Base-by-base conservation (phyloP, 176 grass and related monocot species). In the Musa schizocarpa region DNA sequence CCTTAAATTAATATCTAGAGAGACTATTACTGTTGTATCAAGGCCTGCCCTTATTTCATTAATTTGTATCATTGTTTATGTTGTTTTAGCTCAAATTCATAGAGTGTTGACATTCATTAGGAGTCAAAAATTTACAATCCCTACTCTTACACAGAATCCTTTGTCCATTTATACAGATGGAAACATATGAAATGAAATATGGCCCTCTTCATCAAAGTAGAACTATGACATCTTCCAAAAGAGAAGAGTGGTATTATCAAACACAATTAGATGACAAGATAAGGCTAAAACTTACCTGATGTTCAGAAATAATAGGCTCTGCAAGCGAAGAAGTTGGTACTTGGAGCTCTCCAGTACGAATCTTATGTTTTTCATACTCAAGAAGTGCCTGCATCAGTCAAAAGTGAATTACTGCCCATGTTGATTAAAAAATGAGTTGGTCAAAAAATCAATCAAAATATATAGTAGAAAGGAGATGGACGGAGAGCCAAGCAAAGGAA, bases 331-430 rank as follows among this genome's bases (percentile, higher is more conserved):
- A 80, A 3, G 78, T 63, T 63, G 88, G 83, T 76, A 95, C 72
- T 87, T 92, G 89, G 81, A 99, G 86, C 74, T 99, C 86, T 22
- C 96, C 91, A n/a, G 81, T 95, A 67, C 63, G 88, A 51, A 99
- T 89, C 88, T 95, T 99, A 80, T 99, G 63, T 75, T 92, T 99
- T 86, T 99, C 96, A 52, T 95, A 99, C 61, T 95, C 91, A 76
- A 99, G 88, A 76, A 99, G 86, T 54, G 96, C 90, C 96, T 99
- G 66, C 14, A 81, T 79, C 65, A 56, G 74, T 22, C 9, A 74
- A 75, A 79, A 34, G 74, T 2, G 12, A 34, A 68, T 48, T 43
- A 16, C 43, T 16, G 6, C 24, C 29, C 27, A 68, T n/a, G 43
- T 62, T 20, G n/a, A 22, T n/a, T 20, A 62, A 19, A 27, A 43